These are phyloP conservation scores for Coemansia sp. DNA, from an alignment of 192 early-diverging fungal genomes.

Conservation along the genomic window DNA sequence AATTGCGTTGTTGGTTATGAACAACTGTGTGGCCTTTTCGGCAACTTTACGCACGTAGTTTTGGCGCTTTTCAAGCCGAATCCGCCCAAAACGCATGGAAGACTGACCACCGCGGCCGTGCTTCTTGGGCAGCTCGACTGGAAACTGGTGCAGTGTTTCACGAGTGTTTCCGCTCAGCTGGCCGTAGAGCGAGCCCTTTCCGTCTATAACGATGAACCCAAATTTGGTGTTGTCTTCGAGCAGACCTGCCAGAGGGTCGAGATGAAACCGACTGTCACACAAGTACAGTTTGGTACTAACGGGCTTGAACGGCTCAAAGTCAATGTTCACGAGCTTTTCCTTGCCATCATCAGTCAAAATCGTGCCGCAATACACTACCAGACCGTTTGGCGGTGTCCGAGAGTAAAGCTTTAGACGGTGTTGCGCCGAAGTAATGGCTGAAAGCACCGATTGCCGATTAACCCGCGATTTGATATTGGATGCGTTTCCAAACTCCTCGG, in stretches of 20 bases:
- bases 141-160: constrained; percentile 85
- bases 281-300: constrained; percentile 94
- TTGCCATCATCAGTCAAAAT: constrained; percentile 95
- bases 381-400: constrained; percentile 83
- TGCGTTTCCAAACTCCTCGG: constrained; percentile 93
- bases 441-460: constrained; percentile 88
- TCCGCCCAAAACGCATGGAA: constrained; percentile 93
- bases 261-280: constrained; percentile 97
- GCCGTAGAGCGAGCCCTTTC: constrained; percentile 94
- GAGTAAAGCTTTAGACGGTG: constrained; percentile 89
- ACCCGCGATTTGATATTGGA: constrained; percentile 99
- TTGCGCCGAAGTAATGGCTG: constrained; percentile 94
- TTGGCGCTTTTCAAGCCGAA: constrained; percentile 95
- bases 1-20: constrained; percentile 82
- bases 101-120: constrained; percentile 99
- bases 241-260: constrained; percentile 82
- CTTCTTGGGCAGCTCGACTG: constrained; percentile 97
- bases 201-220: constrained; percentile 98
- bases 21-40: constrained; percentile 87
- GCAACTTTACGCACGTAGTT: constrained; percentile 97
- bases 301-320: constrained; percentile 96
- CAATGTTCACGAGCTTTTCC: constrained; percentile 94
- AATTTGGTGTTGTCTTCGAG: constrained; percentile 90
- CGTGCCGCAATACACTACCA: constrained; percentile 91
- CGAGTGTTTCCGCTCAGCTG: constrained; percentile 88